A percentile compares a stretch with the other conserved stretches of the same genome.
Evolutionary conservation across 2,329 filamentous ascomycete species (phyloP).

Genomic region (Cladosporium sp.): DNA sequence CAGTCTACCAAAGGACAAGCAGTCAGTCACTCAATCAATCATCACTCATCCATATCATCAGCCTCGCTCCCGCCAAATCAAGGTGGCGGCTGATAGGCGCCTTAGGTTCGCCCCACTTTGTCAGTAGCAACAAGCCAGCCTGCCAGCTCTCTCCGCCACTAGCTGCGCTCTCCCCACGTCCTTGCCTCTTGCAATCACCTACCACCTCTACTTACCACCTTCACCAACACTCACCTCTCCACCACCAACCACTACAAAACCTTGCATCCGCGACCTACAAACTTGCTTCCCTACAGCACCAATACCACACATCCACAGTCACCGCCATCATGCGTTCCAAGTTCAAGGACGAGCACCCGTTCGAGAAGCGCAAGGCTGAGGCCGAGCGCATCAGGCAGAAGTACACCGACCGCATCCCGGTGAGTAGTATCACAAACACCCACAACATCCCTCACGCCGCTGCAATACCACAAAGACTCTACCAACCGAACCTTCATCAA

Average conservation of each 20-base stretch:
- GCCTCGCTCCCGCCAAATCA: background rate
- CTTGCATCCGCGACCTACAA: background rate
- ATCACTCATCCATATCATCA: background rate
- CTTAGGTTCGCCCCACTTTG: background rate
- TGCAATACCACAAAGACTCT: conserved; percentile 3
- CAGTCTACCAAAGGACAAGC: no score
- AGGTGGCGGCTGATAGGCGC: background rate
- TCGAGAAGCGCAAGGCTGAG: conserved; percentile 99
- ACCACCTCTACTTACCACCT: background rate
- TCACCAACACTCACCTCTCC: background rate
- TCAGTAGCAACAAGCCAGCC: background rate
- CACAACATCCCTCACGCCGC: conserved; percentile 4
- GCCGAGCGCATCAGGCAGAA: conserved; percentile 99
- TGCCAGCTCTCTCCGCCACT: background rate
- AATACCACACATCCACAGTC: conserved; percentile 4
- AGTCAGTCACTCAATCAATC: background rate
- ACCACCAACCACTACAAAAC: no score
- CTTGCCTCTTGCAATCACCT: background rate
- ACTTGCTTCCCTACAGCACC: background rate
- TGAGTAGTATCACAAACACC: conserved; percentile 50
- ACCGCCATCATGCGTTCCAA: conserved; percentile 83
- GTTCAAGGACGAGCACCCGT: conserved; percentile 99
- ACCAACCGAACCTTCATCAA: conserved; percentile 14
- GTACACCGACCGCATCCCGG: conserved; percentile 96
- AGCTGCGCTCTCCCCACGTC: background rate